A percentile compares a stretch with the other conserved stretches of the same genome.
Conservation (phyloP, 176 grass and related monocot genomes). For the Lolium perenne region DNA sequence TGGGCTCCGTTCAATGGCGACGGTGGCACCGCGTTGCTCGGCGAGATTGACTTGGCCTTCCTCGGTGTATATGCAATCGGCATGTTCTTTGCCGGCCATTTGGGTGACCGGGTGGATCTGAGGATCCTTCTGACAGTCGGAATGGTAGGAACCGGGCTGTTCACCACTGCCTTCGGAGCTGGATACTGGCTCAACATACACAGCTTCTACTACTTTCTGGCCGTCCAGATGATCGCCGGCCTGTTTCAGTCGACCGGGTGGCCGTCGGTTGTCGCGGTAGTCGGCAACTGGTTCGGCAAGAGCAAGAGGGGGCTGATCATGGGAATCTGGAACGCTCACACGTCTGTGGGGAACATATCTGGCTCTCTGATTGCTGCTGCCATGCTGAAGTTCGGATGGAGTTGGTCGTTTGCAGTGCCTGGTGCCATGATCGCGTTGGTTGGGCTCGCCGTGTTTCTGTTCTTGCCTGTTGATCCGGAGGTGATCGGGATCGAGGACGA, state of each 20-base stretch:
- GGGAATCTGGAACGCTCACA: constrained; percentile 87
- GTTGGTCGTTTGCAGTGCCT: constrained; percentile 69
- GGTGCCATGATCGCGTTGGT: constrained; percentile 61
- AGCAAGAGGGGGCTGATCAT: constrained; percentile 87
- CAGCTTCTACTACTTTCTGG: constrained; percentile 77
- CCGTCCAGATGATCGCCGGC: constrained; percentile 75
- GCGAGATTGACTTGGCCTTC: constrained; percentile 80
- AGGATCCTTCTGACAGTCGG: constrained; percentile 73
- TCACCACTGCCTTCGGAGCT: constrained; percentile 70
- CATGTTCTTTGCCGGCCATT: constrained; percentile 90
- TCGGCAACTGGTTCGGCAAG: constrained; percentile 87
- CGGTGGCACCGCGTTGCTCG: constrained; percentile 68
- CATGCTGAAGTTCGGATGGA: constrained; percentile 73
- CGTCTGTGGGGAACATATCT: constrained; percentile 74
- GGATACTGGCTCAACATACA: constrained; percentile 85
- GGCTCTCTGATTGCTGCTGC: constrained; percentile 75
- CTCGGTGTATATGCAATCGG: constrained; percentile 75
- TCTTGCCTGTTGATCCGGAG: constrained; percentile 69
- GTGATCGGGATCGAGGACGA: constrained; percentile 59
- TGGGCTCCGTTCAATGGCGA: constrained; percentile 76
- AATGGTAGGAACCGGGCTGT: constrained; percentile 74
- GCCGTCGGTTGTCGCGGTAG: constrained; percentile 80
- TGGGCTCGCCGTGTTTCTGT: constrained; percentile 63
- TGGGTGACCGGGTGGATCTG: constrained; percentile 70
- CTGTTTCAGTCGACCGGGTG: constrained; percentile 77